A percentile compares a stretch with the other conserved stretches of the same genome.
phyloP scores from a whole-genome alignment of 2,329 filamentous ascomycete genomes.

The Stagonosporopsis vannaccii region DNA sequence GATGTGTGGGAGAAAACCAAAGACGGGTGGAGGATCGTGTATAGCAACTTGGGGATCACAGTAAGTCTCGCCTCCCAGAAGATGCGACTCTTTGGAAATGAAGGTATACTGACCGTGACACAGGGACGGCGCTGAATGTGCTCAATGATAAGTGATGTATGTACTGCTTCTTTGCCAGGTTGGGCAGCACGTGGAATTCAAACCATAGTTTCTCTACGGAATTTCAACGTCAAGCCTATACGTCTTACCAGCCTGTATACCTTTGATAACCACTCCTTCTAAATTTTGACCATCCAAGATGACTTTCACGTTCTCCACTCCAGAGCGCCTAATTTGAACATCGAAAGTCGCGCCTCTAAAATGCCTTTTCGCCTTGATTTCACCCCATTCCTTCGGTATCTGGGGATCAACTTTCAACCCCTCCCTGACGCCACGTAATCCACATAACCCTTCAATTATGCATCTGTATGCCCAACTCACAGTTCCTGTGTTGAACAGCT shows the following conservation, averaged over 20 bases:
- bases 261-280: slow-evolving; percentile 52
- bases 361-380: slow-evolving; percentile 56
- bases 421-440: slow-evolving; percentile 58
- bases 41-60: slow-evolving; percentile 15
- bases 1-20: slow-evolving; percentile 11
- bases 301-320: slow-evolving; percentile 54
- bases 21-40: slow-evolving; percentile 15
- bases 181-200: too few species aligned
- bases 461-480: slow-evolving; percentile 65
- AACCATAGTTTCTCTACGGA: not conserved
- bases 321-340: slow-evolving; percentile 54
- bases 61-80: not conserved
- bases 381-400: slow-evolving; percentile 60
- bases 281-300: slow-evolving; percentile 50
- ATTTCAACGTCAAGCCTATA: slow-evolving; percentile 55
- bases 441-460: slow-evolving; percentile 64
- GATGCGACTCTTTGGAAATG: not conserved
- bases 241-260: slow-evolving; percentile 53
- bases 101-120: not conserved
- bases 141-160: not conserved
- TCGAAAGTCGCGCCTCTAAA: slow-evolving; percentile 62
- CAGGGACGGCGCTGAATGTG: slow-evolving; percentile 5
- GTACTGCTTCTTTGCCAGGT: not conserved
- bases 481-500: slow-evolving; percentile 67
- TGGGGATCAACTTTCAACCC: slow-evolving; percentile 60